Conservation (phyloP, 495 filamentous ascomycete genomes). For the Neurospora sp. region DNA sequence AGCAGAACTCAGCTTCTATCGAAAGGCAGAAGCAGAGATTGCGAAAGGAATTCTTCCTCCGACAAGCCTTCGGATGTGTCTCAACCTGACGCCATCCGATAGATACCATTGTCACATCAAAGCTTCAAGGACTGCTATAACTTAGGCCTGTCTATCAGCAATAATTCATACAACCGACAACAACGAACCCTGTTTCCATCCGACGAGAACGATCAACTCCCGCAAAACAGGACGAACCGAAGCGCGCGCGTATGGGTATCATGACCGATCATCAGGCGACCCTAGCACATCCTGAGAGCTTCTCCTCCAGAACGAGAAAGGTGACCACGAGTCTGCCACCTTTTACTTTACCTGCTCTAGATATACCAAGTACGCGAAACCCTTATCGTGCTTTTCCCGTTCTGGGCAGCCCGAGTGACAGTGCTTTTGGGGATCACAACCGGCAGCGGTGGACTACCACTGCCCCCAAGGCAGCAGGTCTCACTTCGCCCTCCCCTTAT, state of each 20-base stretch:
- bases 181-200: not conserved
- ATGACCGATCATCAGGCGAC: not conserved
- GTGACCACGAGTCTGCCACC: slow-evolving; percentile 50
- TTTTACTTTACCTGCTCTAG: slow-evolving; percentile 48
- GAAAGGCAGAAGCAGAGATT: not conserved
- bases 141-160: not conserved
- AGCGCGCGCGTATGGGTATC: not conserved
- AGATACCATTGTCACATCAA: not conserved
- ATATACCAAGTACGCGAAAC: slow-evolving; percentile 34
- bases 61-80: not conserved
- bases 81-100: not conserved
- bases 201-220: not conserved
- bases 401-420: slow-evolving; percentile 7
- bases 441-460: slow-evolving; percentile 4
- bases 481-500: slow-evolving; percentile 10
- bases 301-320: slow-evolving; percentile 40
- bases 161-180: not conserved
- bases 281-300: slow-evolving; percentile 7
- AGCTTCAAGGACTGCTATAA: not conserved
- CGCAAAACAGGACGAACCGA: not conserved
- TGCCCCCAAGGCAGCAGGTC: not conserved
- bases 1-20: not conserved
- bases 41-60: not conserved
- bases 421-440: slow-evolving; percentile 2
- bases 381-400: slow-evolving; percentile 14